These are phyloP conservation scores for Neurospora hispaniola DNA, from an alignment of 495 filamentous ascomycete species.

Conservation along the genomic window DNA sequence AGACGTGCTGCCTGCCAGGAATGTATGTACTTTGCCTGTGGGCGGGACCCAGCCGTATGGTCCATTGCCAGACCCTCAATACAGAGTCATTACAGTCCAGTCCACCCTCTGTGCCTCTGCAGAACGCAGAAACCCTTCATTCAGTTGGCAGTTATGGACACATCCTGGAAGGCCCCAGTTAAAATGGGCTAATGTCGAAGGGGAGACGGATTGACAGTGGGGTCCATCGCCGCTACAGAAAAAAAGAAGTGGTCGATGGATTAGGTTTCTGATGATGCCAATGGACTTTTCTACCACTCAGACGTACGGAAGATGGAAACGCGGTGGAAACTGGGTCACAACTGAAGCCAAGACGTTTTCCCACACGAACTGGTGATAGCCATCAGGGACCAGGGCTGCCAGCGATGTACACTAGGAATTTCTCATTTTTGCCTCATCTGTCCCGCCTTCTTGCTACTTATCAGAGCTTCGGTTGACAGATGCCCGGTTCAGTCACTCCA, in stretches of 20 bases:
- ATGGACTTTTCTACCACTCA: background rate
- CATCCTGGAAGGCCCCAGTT: background rate
- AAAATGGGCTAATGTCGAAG: background rate
- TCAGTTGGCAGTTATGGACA: background rate
- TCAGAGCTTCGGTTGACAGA: background rate
- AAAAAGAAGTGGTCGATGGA: background rate
- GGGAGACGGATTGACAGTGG: background rate
- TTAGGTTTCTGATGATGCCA: background rate
- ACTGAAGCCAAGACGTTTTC: background rate
- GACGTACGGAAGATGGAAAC: slow-evolving; percentile 1
- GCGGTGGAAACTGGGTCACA: background rate
- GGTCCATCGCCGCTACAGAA: background rate
- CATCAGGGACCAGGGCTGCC: slow-evolving; percentile 1
- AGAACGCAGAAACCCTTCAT: background rate
- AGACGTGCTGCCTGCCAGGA: background rate
- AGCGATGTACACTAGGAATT: background rate
- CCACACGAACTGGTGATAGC: background rate
- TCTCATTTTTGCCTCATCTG: background rate
- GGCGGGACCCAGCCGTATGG: background rate
- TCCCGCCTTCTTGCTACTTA: background rate
- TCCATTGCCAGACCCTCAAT: background rate
- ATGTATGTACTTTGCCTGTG: background rate
- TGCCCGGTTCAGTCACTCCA: too few relatives aligned
- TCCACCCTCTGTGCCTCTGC: background rate
- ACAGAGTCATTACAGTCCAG: background rate